Evolutionary conservation across 1,139 yeast genomes (phyloP), one percentile per base, ranked within the genome.

Genomic region (Hyphopichia buzzinii): DNA sequence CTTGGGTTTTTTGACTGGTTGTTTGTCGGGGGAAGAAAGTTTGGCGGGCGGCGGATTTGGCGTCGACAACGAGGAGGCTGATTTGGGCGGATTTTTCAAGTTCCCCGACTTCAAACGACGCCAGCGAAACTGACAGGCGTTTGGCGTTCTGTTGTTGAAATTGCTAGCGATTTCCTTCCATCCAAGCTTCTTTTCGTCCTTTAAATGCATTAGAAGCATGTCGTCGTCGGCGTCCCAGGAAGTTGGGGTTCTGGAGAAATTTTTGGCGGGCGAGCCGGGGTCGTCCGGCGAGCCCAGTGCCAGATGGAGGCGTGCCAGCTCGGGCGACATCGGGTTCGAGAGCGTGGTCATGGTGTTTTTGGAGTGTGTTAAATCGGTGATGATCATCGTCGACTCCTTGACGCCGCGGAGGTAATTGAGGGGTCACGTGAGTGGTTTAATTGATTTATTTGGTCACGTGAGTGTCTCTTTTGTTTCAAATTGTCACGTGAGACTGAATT

Each of bases 121-220:
- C 90, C 90, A 83, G 51, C 90, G 70, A 50, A 83, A 83, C 57
- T 83, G 90, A 47, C 89, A 83, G 3, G 89, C 89, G 50, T 83
- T 83, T 28, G 88, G 85, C 1, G 89, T 83, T 57, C 90, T 64
- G 55, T 79, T 78, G 36, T 67, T 69, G 57, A 82, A 83, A 50
- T 81, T 78, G 37, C 77, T 69, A 8, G 88, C 81, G 36, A 83
- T 82, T 46, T 82, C 88, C 57, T 82, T 81, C 90, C 90, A 82
- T 0, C 89, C 89, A 43, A 82, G 63, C 51, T 81, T 81, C 52
- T 79, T 84, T 39, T 74, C 76, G 55, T 83, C 90, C 53, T 83
- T 82, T 49, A 83, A 64, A 55, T 81, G 85, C 67, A 84, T 74
- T 40, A 83, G 62, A 31, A 81, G 62, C 28, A 78, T 62, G 50